A percentile compares a stretch with the other conserved stretches of the same genome.
phyloP scores from a whole-genome alignment of 176 grass and related monocot species.

The Cenchrus purpureus region DNA sequence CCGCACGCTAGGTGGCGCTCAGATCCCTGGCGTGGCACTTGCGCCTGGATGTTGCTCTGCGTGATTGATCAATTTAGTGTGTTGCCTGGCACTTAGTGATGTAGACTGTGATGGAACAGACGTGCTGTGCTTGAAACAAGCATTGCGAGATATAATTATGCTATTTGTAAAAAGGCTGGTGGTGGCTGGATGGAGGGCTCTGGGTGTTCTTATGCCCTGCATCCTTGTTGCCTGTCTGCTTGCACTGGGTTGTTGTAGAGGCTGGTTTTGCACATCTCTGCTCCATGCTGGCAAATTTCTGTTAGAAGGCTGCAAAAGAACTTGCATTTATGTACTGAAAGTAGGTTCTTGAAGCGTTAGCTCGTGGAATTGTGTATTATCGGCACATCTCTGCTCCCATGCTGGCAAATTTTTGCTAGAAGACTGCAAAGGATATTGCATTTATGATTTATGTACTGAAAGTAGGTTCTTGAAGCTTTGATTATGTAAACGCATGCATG shows the following conservation, averaged over 20 bases:
- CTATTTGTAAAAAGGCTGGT: background rate
- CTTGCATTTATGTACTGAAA: background rate
- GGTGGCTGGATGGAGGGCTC: background rate
- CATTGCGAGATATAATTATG: background rate
- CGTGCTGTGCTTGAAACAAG: background rate
- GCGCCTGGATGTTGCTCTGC: background rate
- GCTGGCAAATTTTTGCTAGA: background rate
- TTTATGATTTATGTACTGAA: background rate
- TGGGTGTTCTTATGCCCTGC: background rate
- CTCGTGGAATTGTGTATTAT: background rate
- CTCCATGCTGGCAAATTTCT: background rate
- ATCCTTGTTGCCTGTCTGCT: background rate
- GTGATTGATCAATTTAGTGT: conserved; percentile 29
- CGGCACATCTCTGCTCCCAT: conserved; percentile 1
- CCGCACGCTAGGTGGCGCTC: background rate
- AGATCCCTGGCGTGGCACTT: background rate
- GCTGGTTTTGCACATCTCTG: background rate
- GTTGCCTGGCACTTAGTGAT: background rate
- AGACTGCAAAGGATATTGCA: background rate
- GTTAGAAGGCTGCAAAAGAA: background rate
- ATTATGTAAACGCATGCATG: conserved; percentile 3
- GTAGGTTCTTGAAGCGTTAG: background rate
- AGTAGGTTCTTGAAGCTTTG: conserved; percentile 4
- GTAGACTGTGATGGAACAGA: background rate
- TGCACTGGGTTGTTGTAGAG: background rate